A percentile compares a stretch with the other conserved stretches of the same genome.
phyloP scores from a whole-genome alignment of 345 rosid species.

The Zanthoxylum bungeanum region DNA sequence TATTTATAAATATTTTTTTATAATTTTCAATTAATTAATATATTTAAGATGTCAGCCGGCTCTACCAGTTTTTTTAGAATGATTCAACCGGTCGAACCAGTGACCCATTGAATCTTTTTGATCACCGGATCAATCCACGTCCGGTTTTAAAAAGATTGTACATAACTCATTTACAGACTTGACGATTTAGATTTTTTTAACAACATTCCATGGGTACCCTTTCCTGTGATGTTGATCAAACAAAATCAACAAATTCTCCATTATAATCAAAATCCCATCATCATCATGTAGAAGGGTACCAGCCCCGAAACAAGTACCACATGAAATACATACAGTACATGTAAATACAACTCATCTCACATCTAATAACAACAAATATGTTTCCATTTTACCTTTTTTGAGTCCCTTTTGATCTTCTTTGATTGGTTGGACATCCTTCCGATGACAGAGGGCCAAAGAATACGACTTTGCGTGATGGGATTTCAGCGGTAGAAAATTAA shows the following conservation, averaged over 20 bases:
- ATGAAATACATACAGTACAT: background rate
- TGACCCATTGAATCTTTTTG: no score
- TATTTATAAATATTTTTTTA: no score
- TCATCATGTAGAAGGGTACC: slow-evolving; percentile 8
- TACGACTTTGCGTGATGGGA: slow-evolving; percentile 12
- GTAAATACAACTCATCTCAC: slow-evolving; percentile 16
- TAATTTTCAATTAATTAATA: no score
- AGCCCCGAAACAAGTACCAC: slow-evolving; percentile 3
- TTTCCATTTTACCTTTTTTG: background rate
- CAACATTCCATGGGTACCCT: no score
- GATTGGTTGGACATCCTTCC: background rate
- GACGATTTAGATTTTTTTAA: no score
- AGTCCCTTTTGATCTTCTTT: background rate
- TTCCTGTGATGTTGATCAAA: background rate
- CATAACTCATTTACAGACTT: no score
- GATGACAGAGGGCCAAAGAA: slow-evolving; percentile 2
- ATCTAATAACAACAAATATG: slow-evolving; percentile 4
- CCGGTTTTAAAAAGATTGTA: no score
- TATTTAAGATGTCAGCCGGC: no score
- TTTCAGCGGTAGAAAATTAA: slow-evolving; percentile 9
- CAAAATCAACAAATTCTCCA: slow-evolving; percentile 16
- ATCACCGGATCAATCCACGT: no score
- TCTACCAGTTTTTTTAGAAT: no score
- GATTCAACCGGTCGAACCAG: no score
- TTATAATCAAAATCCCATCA: slow-evolving; percentile 15